Percentiles rank a stretch among this genome's conserved stretches.
Evolutionary conservation across 2,329 filamentous ascomycete species (phyloP).

Genomic region (Cladophialophora psammophila): DNA sequence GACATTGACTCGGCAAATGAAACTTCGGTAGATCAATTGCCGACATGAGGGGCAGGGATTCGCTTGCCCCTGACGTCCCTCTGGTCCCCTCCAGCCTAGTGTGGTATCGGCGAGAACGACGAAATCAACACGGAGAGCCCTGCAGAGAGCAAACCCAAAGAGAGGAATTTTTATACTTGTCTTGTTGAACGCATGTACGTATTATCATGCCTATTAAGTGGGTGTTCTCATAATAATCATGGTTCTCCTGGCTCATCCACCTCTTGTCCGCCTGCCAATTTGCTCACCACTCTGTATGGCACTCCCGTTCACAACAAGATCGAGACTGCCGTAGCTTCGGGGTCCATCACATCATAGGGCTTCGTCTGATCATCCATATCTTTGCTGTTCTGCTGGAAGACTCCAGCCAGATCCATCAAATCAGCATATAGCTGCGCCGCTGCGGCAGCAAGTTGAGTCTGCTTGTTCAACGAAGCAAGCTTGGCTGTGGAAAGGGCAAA

Average conservation of each 20-base stretch:
- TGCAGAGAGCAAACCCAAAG: background rate
- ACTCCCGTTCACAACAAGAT: slow-evolving; percentile 33
- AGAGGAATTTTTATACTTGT: background rate
- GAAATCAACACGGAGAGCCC: background rate
- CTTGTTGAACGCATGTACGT: background rate
- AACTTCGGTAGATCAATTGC: background rate
- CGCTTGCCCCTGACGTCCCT: background rate
- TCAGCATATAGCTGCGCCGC: slow-evolving; percentile 30
- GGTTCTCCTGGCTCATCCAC: background rate
- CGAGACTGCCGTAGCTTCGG: slow-evolving; percentile 29
- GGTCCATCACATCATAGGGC: slow-evolving; percentile 34
- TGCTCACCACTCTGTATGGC: background rate
- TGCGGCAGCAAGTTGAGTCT: slow-evolving; percentile 10
- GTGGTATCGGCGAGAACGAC: slow-evolving; percentile 11
- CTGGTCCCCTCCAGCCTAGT: slow-evolving; percentile 8
- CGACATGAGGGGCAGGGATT: slow-evolving; percentile 19
- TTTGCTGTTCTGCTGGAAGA: slow-evolving; percentile 23
- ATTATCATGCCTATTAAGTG: background rate
- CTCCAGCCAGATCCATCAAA: slow-evolving; percentile 1
- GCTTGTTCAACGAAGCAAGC: slow-evolving; percentile 28
- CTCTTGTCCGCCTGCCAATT: background rate
- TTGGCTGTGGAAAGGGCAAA: slow-evolving; percentile 45
- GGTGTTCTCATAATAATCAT: background rate
- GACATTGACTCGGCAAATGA: slow-evolving; percentile 16
- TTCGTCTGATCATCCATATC: slow-evolving; percentile 22